A percentile compares a stretch with the other conserved stretches of the same genome.
Conservation (phyloP, 2,329 filamentous ascomycete species). For the Verticillium albo-atrum region DNA sequence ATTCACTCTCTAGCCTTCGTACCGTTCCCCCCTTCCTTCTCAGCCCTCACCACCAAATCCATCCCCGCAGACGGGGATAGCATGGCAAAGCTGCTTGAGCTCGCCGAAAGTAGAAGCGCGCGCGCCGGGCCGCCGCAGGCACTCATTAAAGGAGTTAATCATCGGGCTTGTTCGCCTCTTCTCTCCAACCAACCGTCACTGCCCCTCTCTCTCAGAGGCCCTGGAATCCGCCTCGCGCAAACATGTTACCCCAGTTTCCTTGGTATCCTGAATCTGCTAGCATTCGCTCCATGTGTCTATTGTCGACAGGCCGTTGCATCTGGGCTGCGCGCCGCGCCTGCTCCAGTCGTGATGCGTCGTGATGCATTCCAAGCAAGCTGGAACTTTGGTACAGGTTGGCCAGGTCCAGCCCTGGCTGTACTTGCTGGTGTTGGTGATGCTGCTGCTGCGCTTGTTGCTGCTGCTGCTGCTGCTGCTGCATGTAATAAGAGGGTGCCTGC, state of each 20-base stretch:
- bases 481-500: slow-evolving; percentile 66
- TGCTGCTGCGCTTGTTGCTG: slow-evolving; percentile 24
- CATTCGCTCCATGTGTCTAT: slow-evolving; percentile 12
- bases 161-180: not conserved
- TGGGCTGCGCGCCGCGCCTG: slow-evolving; percentile 9
- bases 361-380: slow-evolving; percentile 7
- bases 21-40: not conserved
- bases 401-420: slow-evolving; percentile 9
- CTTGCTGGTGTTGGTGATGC: slow-evolving; percentile 15
- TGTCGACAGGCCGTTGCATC: slow-evolving; percentile 10
- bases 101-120: not conserved
- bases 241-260: slow-evolving; percentile 12
- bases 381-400: slow-evolving; percentile 12
- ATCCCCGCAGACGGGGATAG: not conserved
- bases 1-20: not conserved
- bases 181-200: not conserved
- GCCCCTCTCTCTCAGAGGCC: not conserved
- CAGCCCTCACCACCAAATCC: not conserved
- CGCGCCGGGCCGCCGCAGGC: not conserved
- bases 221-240: slow-evolving; percentile 11
- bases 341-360: slow-evolving; percentile 10
- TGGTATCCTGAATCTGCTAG: slow-evolving; percentile 13
- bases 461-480: slow-evolving; percentile 40
- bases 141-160: not conserved
- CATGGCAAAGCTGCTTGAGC: not conserved